Evolutionary conservation across 2,329 filamentous ascomycete genomes (phyloP), one percentile per base, ranked within the genome.

Genomic region (Epicoccum sorghinum): DNA sequence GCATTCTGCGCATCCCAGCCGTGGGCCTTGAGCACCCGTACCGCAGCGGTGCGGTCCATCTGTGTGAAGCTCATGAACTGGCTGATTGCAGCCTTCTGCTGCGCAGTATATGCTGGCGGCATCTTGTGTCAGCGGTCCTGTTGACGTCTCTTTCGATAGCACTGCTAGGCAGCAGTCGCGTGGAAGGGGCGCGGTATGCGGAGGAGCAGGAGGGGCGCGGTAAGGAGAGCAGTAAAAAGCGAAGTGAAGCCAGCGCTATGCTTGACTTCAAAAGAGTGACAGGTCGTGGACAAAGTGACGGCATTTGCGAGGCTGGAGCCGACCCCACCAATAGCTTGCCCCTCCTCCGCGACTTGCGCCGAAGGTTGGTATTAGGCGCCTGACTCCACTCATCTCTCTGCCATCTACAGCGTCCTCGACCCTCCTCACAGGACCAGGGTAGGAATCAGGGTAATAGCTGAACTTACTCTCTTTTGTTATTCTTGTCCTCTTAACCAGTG

Each of bases 21-120:
- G 55, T 76, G 67, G 55, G 71, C 73, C 64, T 79, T 80, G 39
- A 82, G 71, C 50, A 77, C 50, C 66, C 79, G 61, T 47, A 75
- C 70, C 23, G 79, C 79, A 13, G 73, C 75, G 38, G 68, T 77
- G 60, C 75, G 74, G 56, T 82, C 79, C 38, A 74, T 59, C 43
- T 75, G 68, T 4, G 79, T 80, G 59, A 82, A 75, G 53, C 59
- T 73, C 53, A 70, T 68, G 61, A 81, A 80, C 63, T 79, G 75
- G 58, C 57, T 55, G 40, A 81, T 78, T 12, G 78, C 76, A 50
- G 62, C 62, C 67, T 80, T 81, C 67, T 82, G 79, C 66, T 74
- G 66, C 6, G 75, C 39, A 6, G 72, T 79, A 65, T 79, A 78
- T 35, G 74, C 76, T 75, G 78, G 65, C 62, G 79, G 77, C 79